Conservation (phyloP, 2,329 filamentous ascomycete genomes). For the Parastagonospora nodorum region DNA sequence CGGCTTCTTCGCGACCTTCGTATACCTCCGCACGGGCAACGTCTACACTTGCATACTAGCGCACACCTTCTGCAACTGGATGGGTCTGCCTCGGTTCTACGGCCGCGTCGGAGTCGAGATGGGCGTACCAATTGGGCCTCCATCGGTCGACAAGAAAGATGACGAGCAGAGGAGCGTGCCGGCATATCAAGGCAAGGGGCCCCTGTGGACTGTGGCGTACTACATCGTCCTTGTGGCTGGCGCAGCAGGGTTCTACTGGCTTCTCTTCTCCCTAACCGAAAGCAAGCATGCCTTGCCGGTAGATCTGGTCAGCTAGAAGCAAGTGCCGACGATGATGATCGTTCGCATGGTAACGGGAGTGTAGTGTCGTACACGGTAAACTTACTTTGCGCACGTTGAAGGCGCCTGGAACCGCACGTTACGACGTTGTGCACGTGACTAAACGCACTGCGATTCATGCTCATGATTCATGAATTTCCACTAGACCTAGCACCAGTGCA, state of each 20-base stretch:
- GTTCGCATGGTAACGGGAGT: too few species aligned
- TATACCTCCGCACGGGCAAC: constrained; percentile 85
- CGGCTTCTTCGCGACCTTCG: constrained; percentile 88
- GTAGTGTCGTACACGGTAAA: too few species aligned
- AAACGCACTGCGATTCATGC: too few species aligned
- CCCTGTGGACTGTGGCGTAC: constrained; percentile 76
- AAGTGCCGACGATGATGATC: not conserved
- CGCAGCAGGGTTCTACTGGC: constrained; percentile 70
- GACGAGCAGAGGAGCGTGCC: constrained; percentile 45
- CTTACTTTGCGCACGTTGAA: too few species aligned
- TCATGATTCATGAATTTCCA: too few species aligned
- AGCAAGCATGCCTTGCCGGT: constrained; percentile 58
- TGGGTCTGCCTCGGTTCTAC: constrained; percentile 86
- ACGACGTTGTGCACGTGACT: too few species aligned
- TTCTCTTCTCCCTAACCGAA: constrained; percentile 74
- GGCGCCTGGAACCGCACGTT: too few species aligned
- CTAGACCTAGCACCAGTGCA: too few species aligned
- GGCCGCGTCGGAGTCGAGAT: constrained; percentile 68
- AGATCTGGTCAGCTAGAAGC: constrained; percentile 2
- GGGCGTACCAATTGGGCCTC: constrained; percentile 46
- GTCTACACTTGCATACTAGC: constrained; percentile 74
- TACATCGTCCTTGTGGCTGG: constrained; percentile 78
- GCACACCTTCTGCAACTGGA: constrained; percentile 90
- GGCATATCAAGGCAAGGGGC: constrained; percentile 34
- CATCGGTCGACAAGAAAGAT: constrained; percentile 33